Percentiles rank a stretch among this genome's conserved stretches.
Conservation (phyloP, 768 basidiomycete genomes). For the Podaxis pistillaris region DNA sequence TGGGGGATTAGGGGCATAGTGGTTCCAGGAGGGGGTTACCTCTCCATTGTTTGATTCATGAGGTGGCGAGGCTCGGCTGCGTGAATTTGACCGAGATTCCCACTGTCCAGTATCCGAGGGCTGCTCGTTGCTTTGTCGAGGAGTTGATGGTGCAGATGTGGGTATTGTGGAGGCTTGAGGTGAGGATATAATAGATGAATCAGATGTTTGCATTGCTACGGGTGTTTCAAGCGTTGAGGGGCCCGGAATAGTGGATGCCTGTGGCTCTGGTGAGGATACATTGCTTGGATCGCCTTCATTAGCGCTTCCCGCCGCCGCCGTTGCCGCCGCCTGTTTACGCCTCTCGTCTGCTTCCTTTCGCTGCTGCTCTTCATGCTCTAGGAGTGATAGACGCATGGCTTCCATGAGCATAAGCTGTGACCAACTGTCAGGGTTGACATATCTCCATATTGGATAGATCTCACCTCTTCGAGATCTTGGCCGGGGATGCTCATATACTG, state of each 20-base stretch:
- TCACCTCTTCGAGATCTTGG: constrained; percentile 92
- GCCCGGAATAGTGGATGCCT: constrained; percentile 26
- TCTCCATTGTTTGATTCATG: constrained; percentile 27
- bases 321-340: constrained; percentile 45
- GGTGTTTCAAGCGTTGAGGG: constrained; percentile 32
- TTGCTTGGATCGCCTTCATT: constrained; percentile 13
- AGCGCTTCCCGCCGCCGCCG: constrained; percentile 29
- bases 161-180: constrained; percentile 24
- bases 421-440: not conserved
- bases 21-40: constrained; percentile 31
- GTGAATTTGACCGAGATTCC: constrained; percentile 33
- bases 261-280: constrained; percentile 22
- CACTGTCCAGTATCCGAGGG: constrained; percentile 22
- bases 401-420: constrained; percentile 95
- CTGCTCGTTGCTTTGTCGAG: constrained; percentile 21
- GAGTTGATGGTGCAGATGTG: constrained; percentile 18
- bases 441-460: constrained; percentile 20
- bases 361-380: constrained; percentile 95
- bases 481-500: constrained; percentile 75
- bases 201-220: constrained; percentile 23
- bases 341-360: constrained; percentile 71
- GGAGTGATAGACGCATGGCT: constrained; percentile 92
- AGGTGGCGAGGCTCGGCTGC: constrained; percentile 37
- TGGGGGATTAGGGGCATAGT: constrained; percentile 34
- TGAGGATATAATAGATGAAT: constrained; percentile 29